Base-by-base conservation (phyloP, 169 alveolate species). In the Plasmodium sp. region DNA sequence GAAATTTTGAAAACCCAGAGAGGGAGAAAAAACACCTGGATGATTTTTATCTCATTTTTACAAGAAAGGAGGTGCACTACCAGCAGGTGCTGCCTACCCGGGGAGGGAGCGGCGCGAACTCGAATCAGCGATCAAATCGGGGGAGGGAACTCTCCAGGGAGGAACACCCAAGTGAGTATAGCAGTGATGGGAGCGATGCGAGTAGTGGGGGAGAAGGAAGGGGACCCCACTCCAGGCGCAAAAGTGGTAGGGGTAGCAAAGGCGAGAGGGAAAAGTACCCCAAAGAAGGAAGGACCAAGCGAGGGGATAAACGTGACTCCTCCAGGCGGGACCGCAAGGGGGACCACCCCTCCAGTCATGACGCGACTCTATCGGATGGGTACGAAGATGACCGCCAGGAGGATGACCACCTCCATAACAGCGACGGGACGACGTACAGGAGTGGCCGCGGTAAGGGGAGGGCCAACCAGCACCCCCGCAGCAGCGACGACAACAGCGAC, bases 1-100 rank as follows among this genome's bases (percentile, higher is more conserved):
- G 98, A 41, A 96, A 98, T 56, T 91, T 84, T 41, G 86, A 93
- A 33, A 94, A 93, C 10, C 71, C 93, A n/a, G 95, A 80, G 31
- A 93, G 79, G 75, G 93, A 86, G 81, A 92, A 84, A 83, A 48
- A 84, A 39, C 75, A 84, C 34, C 58, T 86, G 62, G 94, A 94
- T 71, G 84, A 92, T 27, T 90, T 86, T 14, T 75, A 36, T 36
- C 72, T 86, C 27, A 86, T 58, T 51, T 86, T 54, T 45, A 75
- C 81, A 51, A 74, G 86, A 27, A 74, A 41, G 72, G 85, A 86
- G 81, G 43, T 96, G 27, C 83, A 62, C 85, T 82, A 94, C 72
- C 81, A 51, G 33, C n/a, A 43, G 51, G 72, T 81, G 12, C 75
- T 1, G 39, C 73, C 22, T 22, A 22, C 27, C 88, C 45, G 51